Evolutionary conservation across 441 rosid species (phyloP), one percentile per base, ranked within the genome.

Genomic region (Viola pubescens): DNA sequence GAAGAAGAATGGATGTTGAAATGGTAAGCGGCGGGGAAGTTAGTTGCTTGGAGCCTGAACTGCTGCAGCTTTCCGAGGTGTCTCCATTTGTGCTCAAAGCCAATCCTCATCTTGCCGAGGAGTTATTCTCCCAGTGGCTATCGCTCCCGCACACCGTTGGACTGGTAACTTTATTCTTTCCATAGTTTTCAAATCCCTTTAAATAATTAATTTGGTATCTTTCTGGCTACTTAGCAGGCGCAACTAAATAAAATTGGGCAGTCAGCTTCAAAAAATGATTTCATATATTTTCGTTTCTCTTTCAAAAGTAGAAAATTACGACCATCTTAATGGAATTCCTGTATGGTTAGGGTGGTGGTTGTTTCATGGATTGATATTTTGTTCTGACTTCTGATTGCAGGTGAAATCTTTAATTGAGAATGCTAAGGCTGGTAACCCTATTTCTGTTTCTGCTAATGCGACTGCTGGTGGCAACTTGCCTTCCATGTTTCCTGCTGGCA

Each of bases 401-500:
- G 85, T 90, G 64, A 81, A 75, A 43, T 69, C 94, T 38, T 75
- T 94, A 75, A 69, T 90, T 71, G 75, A 78, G 67, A 94, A 88
- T 74, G 95, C 87, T 5, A 82, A 81, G 66, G 79, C 95, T 51
- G 64, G 85, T 60, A 82, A 79, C 72, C 77, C 67, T 4, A 40
- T 71, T 55, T 94, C 85, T 46, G 79, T 44, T 52, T 70, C 81
- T 10, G 78, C 80, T 54, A 71, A 69, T 77, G 60, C 82, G 39
- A 77, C 40, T 73, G 52, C 74, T 73, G 71, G 73, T 52, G 44
- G 76, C 3, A 73, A 63, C 66, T 56, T 88, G 54, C 96, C 99
- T 14, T 90, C 97, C 55, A 77, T 94, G 84, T 90, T 94, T 80
- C 86, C 89, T 70, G 82, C 86, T 64, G 97, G 96, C 49, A 83